Evolutionary conservation across 768 basidiomycete species (phyloP), one percentile per base, ranked within the genome.

Genomic region (Leccinellum albellum): DNA sequence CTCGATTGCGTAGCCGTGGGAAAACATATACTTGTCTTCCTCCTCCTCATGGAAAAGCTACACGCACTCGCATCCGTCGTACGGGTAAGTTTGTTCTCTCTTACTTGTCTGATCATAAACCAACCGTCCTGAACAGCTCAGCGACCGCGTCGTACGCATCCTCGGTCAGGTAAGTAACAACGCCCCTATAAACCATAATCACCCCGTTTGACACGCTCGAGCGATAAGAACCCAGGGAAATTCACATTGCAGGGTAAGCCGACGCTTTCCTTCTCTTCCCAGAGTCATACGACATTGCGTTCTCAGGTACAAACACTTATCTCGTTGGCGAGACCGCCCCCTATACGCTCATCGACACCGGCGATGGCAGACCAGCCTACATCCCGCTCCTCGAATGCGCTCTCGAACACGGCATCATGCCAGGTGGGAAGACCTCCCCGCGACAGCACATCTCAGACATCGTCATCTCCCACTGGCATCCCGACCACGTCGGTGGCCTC

Each of bases 381-480:
- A 79, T 84, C 17, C 80, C 87, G 10, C 55, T 84, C 49, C 85
- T 96, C 40, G 76, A 83, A 58, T 75, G 79, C 14, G 85, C 86
- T 23, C 75, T 93, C n/a, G 68, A 72, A 45, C 74, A 77, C 46
- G 83, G 84, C 8, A 1, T 6, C 17, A 37, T 4, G 7, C n/a
- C 26, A 26, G 26, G 6, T 26, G 26, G 26, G 6, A 28, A 23
- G 20, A 8, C 13, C 15, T 12, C 50, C 3, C 57, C 50, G 1
- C 58, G 46, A 15, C 69, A 63, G 13, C 80, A 86, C 50, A 73
- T 98, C 50, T 91, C 91, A 12, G 94, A 98, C 67, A 91, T 98
- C 72, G 77, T 98, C 65, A 77, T 98, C 54, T 92, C 94, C 0
- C 96, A 98, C 71, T 87, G 87, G 80, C 96, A 98, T 68, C 75